A percentile compares a stretch with the other conserved stretches of the same genome.
Evolutionary conservation across 2,329 filamentous ascomycete species (phyloP).

Genomic region (Lecanicillium sp.): DNA sequence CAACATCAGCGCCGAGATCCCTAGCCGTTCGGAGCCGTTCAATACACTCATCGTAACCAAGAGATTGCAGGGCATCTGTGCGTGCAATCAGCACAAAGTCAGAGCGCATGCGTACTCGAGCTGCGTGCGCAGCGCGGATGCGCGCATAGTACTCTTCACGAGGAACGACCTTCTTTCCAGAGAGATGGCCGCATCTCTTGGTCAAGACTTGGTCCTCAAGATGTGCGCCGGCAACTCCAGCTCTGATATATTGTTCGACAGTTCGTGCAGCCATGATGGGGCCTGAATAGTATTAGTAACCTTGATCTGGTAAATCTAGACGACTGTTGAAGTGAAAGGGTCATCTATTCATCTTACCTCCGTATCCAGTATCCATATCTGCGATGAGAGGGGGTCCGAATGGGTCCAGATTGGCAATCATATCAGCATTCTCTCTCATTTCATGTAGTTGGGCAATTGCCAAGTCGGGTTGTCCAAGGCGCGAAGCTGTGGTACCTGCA

Average conservation of each 20-base stretch:
- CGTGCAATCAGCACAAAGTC: conserved; percentile 59
- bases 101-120: conserved; percentile 36
- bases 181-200: conserved; percentile 58
- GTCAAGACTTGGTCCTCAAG: conserved; percentile 56
- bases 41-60: conserved; percentile 50
- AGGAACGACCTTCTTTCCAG: conserved; percentile 52
- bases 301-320: background rate
- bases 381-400: conserved; percentile 50
- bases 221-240: conserved; percentile 51
- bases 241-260: conserved; percentile 40
- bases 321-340: background rate
- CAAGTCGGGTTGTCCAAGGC: conserved; percentile 55
- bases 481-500: conserved; percentile 53
- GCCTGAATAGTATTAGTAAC: conserved; percentile 15
- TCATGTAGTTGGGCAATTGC: conserved; percentile 54
- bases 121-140: conserved; percentile 46
- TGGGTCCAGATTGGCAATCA: conserved; percentile 53
- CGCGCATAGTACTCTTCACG: conserved; percentile 41
- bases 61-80: conserved; percentile 50
- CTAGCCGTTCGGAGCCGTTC: conserved; percentile 40
- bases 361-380: conserved; percentile 52
- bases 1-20: conserved; percentile 48
- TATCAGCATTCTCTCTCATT: conserved; percentile 54
- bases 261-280: conserved; percentile 45
- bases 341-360: conserved; percentile 26